Evolutionary conservation across 495 filamentous ascomycete genomes (phyloP), one percentile per base, ranked within the genome.

Genomic region (Tuber microsphaerosporum): DNA sequence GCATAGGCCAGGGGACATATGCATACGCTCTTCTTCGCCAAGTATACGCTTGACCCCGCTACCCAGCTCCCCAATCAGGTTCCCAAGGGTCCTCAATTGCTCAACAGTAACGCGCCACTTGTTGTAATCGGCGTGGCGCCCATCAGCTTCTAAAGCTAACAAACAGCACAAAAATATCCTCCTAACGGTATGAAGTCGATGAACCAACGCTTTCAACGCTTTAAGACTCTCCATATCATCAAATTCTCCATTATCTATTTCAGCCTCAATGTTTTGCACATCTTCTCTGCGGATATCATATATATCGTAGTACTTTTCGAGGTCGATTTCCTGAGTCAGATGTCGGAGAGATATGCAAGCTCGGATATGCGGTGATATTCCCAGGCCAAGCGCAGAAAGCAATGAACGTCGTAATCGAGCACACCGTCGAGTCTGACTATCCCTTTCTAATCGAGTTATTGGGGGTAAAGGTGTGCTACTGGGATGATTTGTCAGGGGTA

Each of bases 261-360:
- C 88, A 37, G 87, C 83, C 74, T 89, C 86, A 6, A 90, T 89
- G 73, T 92, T 91, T 70, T 87, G 86, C 20, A 94, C 87, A 79
- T 98, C 94, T 45, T 89, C 88, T 70, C 91, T 87, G 73, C 88
- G 92, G 75, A 98, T 90, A 80, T 98, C 94, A 79, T 97, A 97
- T 48, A 97, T 91, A 80, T 97, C 94, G 75, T 92, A 90, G 82
- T 94, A 97, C 84, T 92, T 95, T 71, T 94, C 94, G 20, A 97
- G 85, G 80, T 97, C 92, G 70, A 90, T 86, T 77, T 91, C 88
- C 81, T 94, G 90, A 2, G 92, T 89, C 46, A 97, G 88, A 9
- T 88, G 89, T 81, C 90, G 90, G 43, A 97, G 84, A 12, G 85
- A 86, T 45, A 86, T 85, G 74, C 89, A 91, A 14, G 91, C 89